Conservation (phyloP, 108 stramenopile species). For the Cylindrotheca closterium region DNA sequence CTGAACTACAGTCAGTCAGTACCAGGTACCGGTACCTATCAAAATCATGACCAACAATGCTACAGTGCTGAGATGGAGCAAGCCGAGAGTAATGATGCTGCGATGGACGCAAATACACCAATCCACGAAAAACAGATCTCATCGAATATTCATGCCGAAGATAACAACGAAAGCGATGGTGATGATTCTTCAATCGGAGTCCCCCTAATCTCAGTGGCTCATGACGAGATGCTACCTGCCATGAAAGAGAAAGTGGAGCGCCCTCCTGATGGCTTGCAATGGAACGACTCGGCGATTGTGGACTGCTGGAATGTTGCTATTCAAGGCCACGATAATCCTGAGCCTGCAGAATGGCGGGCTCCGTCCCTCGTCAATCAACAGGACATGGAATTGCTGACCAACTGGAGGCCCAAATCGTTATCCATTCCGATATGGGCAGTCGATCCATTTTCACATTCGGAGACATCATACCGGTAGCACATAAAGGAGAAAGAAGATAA, state of each 20-base stretch:
- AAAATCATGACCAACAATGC: too few species aligned
- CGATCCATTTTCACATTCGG: constrained; percentile 9
- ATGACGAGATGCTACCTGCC: not conserved
- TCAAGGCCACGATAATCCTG: not conserved
- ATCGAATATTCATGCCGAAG: too few species aligned
- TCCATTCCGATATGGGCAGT: constrained; percentile 4
- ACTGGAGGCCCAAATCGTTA: constrained; percentile 13
- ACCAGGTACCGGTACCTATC: too few species aligned
- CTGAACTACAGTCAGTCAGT: too few species aligned
- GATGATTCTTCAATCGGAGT: constrained; percentile 8
- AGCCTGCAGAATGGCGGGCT: not conserved
- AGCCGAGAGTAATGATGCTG: too few species aligned
- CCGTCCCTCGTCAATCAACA: not conserved
- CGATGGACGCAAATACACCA: too few species aligned
- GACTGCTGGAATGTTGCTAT: constrained; percentile 10
- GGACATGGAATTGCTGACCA: constrained; percentile 6
- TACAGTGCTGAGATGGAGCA: too few species aligned
- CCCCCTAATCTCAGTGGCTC: not conserved
- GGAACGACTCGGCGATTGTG: constrained; percentile 19
- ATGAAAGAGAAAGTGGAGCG: not conserved
- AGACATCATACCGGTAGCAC: not conserved
- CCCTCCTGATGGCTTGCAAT: constrained; percentile 8
- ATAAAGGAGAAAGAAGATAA: too few species aligned
- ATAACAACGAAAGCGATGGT: constrained; percentile 6
- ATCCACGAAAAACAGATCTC: too few species aligned